A percentile compares a stretch with the other conserved stretches of the same genome.
Evolutionary conservation across 345 rosid species (phyloP).

Genomic region (Corchorus olitorius): DNA sequence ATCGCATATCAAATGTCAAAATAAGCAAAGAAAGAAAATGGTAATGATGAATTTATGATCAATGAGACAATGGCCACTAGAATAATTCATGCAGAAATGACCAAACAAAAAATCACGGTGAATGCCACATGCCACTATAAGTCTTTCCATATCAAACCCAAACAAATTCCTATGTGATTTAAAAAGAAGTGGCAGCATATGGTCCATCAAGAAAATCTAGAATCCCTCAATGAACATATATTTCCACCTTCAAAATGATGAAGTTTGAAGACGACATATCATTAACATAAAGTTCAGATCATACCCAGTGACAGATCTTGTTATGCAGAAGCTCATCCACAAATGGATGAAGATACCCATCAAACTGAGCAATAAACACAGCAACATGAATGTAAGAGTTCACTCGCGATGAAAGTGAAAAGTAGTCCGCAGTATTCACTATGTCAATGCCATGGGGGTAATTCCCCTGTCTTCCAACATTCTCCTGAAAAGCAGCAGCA

Average conservation of each 20-base stretch:
- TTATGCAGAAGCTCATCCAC: slow-evolving; percentile 76
- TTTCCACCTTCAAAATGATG: not conserved
- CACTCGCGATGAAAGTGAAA: slow-evolving; percentile 89
- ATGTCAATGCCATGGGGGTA: slow-evolving; percentile 98
- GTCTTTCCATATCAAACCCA: not conserved
- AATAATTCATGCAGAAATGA: not conserved
- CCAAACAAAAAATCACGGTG: not conserved
- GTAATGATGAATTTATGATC: not conserved
- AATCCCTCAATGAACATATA: too few species aligned
- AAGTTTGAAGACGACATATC: not conserved
- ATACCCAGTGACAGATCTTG: slow-evolving; percentile 98
- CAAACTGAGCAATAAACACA: slow-evolving; percentile 70
- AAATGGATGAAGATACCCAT: slow-evolving; percentile 89
- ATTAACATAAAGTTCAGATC: slow-evolving; percentile 25
- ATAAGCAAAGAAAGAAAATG: not conserved
- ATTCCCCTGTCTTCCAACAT: slow-evolving; percentile 97
- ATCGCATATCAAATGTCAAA: slow-evolving; percentile 15
- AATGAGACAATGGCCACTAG: not conserved
- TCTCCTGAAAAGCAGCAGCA: slow-evolving; percentile 99
- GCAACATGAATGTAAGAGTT: slow-evolving; percentile 88
- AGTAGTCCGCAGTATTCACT: slow-evolving; percentile 91
- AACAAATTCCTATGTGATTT: not conserved
- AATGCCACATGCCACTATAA: not conserved
- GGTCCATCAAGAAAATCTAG: not conserved
- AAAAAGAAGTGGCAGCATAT: not conserved